These are phyloP conservation scores for Solanum boliviense DNA, from an alignment of 257 asterid species.

Conservation along the genomic window DNA sequence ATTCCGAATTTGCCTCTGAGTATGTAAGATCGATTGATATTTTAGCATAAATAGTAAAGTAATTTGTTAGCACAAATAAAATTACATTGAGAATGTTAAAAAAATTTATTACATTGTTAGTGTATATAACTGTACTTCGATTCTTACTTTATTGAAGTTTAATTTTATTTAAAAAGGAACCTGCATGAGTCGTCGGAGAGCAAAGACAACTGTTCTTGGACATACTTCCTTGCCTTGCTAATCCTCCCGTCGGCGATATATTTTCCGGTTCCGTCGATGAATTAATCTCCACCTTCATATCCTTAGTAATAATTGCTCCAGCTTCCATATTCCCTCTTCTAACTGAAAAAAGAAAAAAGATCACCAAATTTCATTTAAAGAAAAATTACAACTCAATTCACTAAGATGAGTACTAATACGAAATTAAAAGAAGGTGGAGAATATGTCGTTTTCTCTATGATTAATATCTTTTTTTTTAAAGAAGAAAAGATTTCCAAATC, in stretches of 20 bases:
- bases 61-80: too few species aligned
- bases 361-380: neutral
- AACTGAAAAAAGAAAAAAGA: neutral
- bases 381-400: neutral
- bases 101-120: neutral
- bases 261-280: slow-evolving; percentile 1
- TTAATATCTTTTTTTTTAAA: too few species aligned
- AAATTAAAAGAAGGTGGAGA: neutral
- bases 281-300: slow-evolving; percentile 41
- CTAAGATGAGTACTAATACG: neutral
- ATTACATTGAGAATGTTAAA: too few species aligned
- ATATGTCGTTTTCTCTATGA: too few species aligned
- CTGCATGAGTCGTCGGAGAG: slow-evolving; percentile 73
- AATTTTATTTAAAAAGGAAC: slow-evolving; percentile 5
- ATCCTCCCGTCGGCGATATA: slow-evolving; percentile 25
- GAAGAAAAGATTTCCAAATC: neutral
- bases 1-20: too few species aligned
- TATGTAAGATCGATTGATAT: too few species aligned
- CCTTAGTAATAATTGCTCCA: slow-evolving; percentile 21
- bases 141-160: neutral
- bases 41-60: too few species aligned
- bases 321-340: slow-evolving; percentile 24
- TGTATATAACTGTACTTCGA: neutral
- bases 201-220: slow-evolving; percentile 50
- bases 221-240: slow-evolving; percentile 56